Conservation (phyloP, 345 rosid genomes). For the Durio zibethinus region DNA sequence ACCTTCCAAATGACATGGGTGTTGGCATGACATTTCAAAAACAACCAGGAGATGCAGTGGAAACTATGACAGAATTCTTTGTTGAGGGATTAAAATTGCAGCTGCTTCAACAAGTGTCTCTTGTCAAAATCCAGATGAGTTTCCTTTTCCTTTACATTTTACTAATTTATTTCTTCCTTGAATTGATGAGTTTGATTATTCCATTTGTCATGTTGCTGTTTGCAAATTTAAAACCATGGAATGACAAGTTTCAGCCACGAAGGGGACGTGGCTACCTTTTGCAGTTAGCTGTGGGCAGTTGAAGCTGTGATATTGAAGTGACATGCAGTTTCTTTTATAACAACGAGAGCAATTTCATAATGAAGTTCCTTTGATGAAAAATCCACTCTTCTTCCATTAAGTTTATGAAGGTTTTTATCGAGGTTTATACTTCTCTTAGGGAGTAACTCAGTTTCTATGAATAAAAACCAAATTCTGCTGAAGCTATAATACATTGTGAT, state of each 20-base stretch:
- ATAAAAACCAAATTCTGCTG: too few relatives aligned
- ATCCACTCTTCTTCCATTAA: background rate
- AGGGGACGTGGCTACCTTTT: background rate
- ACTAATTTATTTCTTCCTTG: background rate
- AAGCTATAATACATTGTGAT: too few relatives aligned
- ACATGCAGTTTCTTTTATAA: too few relatives aligned
- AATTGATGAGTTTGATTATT: background rate
- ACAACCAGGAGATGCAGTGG: too few relatives aligned
- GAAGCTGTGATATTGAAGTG: background rate
- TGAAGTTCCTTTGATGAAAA: background rate
- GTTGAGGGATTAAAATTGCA: too few relatives aligned
- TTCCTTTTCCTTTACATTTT: too few relatives aligned
- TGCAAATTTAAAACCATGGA: background rate
- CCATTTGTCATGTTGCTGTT: background rate
- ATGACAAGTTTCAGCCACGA: background rate
- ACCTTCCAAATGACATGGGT: too few relatives aligned
- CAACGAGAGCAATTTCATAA: too few relatives aligned
- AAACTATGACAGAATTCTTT: too few relatives aligned
- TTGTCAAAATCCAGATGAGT: background rate
- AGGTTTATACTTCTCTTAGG: too few relatives aligned
- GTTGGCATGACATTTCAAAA: too few relatives aligned
- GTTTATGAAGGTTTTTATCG: background rate
- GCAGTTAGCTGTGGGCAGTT: background rate
- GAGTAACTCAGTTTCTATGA: background rate
- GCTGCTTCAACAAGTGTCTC: too few relatives aligned